A percentile compares a stretch with the other conserved stretches of the same genome.
These are phyloP conservation scores for Ceratocystis variospora DNA, from an alignment of 2,329 filamentous ascomycete genomes.

Conservation along the genomic window DNA sequence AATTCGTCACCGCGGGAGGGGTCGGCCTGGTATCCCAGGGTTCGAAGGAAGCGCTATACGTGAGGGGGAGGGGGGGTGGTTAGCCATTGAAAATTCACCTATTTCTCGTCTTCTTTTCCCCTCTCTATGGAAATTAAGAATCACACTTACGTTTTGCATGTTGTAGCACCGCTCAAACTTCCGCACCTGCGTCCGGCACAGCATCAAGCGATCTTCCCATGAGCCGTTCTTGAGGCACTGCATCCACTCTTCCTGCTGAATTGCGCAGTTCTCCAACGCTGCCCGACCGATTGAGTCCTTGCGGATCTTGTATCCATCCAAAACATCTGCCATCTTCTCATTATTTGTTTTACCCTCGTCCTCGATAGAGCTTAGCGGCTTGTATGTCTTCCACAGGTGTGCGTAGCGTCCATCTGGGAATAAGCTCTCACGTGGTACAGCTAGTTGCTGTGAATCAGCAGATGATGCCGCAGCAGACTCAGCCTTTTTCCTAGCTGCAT, in stretches of 20 bases:
- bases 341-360: conserved; percentile 57
- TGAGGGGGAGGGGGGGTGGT: not conserved
- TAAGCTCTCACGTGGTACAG: conserved; percentile 37
- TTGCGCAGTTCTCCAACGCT: conserved; percentile 83
- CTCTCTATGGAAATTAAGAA: not conserved
- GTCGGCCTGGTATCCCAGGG: conserved; percentile 68
- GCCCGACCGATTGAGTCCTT: conserved; percentile 63
- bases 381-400: conserved; percentile 86
- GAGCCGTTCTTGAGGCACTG: conserved; percentile 66
- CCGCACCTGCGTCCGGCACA: conserved; percentile 67
- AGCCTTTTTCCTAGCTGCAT: conserved; percentile 21
- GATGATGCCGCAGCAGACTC: conserved; percentile 15
- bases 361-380: conserved; percentile 56
- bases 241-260: conserved; percentile 71
- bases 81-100: not conserved
- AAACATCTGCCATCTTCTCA: conserved; percentile 65
- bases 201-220: conserved; percentile 53
- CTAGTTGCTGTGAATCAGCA: conserved; percentile 20
- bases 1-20: conserved; percentile 49
- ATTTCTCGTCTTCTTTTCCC: not conserved
- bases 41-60: conserved; percentile 66
- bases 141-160: conserved; percentile 57
- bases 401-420: conserved; percentile 55
- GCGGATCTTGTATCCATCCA: conserved; percentile 73
- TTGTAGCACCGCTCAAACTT: conserved; percentile 77